Evolutionary conservation across 495 filamentous ascomycete species (phyloP).

Genomic region (Penicillium pancosmium): DNA sequence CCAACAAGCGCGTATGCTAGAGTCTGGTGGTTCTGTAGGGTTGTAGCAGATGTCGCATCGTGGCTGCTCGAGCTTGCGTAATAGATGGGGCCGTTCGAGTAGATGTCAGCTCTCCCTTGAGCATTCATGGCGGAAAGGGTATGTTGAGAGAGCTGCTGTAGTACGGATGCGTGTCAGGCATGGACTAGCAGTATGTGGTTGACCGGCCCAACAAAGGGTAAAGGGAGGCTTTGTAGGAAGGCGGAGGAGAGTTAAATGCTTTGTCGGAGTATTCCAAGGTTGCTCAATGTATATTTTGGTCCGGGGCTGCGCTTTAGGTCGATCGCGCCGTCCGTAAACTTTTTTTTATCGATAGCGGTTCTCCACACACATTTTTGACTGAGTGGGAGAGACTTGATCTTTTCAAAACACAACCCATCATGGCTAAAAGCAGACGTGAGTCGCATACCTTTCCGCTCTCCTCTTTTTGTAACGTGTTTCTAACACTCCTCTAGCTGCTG

Average conservation of each 20-base stretch:
- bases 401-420: slow-evolving; percentile 35
- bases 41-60: slow-evolving; percentile 36
- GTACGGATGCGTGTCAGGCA: slow-evolving; percentile 25
- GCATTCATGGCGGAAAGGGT: slow-evolving; percentile 43
- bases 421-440: slow-evolving; percentile 54
- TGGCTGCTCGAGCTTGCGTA: slow-evolving; percentile 31
- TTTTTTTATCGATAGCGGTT: slow-evolving; percentile 49
- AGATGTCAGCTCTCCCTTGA: slow-evolving; percentile 38
- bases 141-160: slow-evolving; percentile 21
- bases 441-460: slow-evolving; percentile 12
- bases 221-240: not conserved
- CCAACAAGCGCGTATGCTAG: slow-evolving; percentile 30
- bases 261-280: no score
- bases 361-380: slow-evolving; percentile 4
- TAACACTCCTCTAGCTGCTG: slow-evolving; percentile 33
- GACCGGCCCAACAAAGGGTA: slow-evolving; percentile 4
- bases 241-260: slow-evolving; percentile 8
- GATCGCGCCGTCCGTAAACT: slow-evolving; percentile 32
- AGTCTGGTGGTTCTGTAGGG: slow-evolving; percentile 31
- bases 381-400: no score
- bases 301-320: slow-evolving; percentile 33
- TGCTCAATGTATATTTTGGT: slow-evolving; percentile 16
- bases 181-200: slow-evolving; percentile 12
- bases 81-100: slow-evolving; percentile 32
- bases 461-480: slow-evolving; percentile 22